phyloP scores from a whole-genome alignment of 805 yeast species.

The Kodamaea fukazawae region DNA sequence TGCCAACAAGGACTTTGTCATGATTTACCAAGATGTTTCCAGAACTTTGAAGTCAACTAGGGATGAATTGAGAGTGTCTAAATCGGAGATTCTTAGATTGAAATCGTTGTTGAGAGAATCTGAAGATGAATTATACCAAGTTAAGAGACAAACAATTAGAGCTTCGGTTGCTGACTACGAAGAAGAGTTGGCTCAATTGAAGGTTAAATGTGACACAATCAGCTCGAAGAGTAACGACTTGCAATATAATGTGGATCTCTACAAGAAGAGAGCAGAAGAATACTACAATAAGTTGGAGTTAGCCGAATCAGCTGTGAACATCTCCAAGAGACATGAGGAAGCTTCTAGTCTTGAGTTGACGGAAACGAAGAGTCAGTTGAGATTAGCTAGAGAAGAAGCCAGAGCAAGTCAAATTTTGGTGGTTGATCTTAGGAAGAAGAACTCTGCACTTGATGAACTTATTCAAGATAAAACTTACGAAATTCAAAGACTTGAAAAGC shows the following conservation, averaged over 20 bases:
- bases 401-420: conserved; percentile 51
- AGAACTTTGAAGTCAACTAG: conserved; percentile 43
- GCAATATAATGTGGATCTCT: conserved; percentile 52
- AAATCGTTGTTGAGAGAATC: conserved; percentile 41
- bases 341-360: conserved; percentile 49
- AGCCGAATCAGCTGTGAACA: conserved; percentile 70
- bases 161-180: conserved; percentile 34
- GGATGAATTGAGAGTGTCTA: conserved; percentile 41
- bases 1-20: conserved; percentile 44
- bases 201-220: conserved; percentile 56
- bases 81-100: conserved; percentile 40
- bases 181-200: conserved; percentile 46
- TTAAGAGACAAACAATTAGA: conserved; percentile 42
- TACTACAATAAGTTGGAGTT: conserved; percentile 70
- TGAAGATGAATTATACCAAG: conserved; percentile 42
- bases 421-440: conserved; percentile 50
- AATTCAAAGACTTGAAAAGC: conserved; percentile 46
- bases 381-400: conserved; percentile 50
- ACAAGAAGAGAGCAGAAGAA: conserved; percentile 70
- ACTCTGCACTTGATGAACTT: conserved; percentile 51
- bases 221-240: conserved; percentile 57
- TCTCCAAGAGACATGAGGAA: conserved; percentile 62
- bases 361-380: conserved; percentile 41
- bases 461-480: conserved; percentile 58
- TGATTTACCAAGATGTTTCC: conserved; percentile 49